Percentiles rank a stretch among this genome's conserved stretches.
Evolutionary conservation across 441 rosid species (phyloP).

Genomic region (Aleurites moluccanus): DNA sequence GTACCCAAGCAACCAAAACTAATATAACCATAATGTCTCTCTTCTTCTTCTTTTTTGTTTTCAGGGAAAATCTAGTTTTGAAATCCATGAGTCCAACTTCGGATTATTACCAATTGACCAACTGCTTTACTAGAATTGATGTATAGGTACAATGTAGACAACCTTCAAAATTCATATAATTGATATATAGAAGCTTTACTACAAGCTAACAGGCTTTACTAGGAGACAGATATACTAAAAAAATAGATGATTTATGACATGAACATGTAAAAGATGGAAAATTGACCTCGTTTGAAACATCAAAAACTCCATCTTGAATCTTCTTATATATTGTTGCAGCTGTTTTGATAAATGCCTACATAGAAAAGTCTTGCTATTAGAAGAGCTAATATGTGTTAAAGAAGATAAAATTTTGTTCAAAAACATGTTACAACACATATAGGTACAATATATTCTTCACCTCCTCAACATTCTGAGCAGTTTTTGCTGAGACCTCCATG

Average conservation of each 20-base stretch:
- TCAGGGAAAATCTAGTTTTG: not conserved
- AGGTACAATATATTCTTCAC: conserved; percentile 31
- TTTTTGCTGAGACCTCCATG: conserved; percentile 99
- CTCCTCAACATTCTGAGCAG: conserved; percentile 99
- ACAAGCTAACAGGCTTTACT: not conserved
- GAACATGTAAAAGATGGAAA: conserved; percentile 2
- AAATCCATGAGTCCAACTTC: not conserved
- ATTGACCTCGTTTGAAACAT: conserved; percentile 85
- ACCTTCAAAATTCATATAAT: not conserved
- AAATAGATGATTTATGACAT: not conserved
- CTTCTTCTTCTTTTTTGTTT: not conserved
- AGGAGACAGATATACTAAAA: not conserved
- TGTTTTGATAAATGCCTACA: conserved; percentile 91
- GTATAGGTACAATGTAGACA: not conserved
- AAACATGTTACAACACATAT: not conserved
- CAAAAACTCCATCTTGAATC: conserved; percentile 97
- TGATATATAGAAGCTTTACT: not conserved
- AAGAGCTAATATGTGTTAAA: not conserved
- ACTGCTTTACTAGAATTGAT: not conserved
- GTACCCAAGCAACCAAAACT: not conserved
- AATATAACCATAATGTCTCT: too few species aligned
- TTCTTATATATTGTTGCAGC: conserved; percentile 94
- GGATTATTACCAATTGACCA: not conserved
- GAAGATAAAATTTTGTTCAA: not conserved
- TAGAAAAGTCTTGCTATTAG: conserved; percentile 12